Base-by-base conservation (phyloP, 78 protist species). In the Pelomyxa schiedti region DNA sequence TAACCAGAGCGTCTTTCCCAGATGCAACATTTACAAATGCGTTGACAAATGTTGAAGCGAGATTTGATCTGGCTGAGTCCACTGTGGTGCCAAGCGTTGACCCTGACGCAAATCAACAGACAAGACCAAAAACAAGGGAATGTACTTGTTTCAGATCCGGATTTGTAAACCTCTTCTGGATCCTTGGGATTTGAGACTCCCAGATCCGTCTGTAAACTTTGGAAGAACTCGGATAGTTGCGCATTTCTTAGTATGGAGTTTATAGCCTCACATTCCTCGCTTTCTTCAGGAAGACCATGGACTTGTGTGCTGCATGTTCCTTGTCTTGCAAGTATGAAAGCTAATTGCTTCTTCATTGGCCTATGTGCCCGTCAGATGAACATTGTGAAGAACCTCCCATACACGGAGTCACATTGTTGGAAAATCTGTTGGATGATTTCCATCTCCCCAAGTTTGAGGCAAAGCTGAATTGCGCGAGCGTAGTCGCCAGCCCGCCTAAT, bases 131-230 rank as follows among this genome's bases (percentile, higher is more conserved):
- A n/a, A n/a, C n/a, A n/a, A n/a, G n/a, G n/a, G n/a, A n/a, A n/a
- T n/a, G n/a, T 72, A 52, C 76, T 63, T 77, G 58, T 36, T 43
- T 78, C 83, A 35, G 88, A 64, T 69, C 86, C 90, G 5, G 89
- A 28, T 84, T 94, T 93, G 93, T 87, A 97, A 16, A 97, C 83
- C 37, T 97, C 99, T 29, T 93, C 98, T 9, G 99, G 98, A 0
- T 81, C n/a, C 86, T 93, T 93, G 7, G 99, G 87, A 68, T 92
- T 97, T 65, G 82, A 24, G 76, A 93, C 72, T n/a, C 94, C 99
- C 42, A 96, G 82, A 28, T 96, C 97, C 16, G 85, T 85, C 1
- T 92, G 97, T 36, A 92, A 87, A 6, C 81, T 75, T 8, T 67
- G 78, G 84, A 84, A 96, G 72, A 68, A 40, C 72, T 84, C 90